Percentiles rank a stretch among this genome's conserved stretches.
phyloP scores from a whole-genome alignment of 139 green algal genomes.

The Choricystis sp. region DNA sequence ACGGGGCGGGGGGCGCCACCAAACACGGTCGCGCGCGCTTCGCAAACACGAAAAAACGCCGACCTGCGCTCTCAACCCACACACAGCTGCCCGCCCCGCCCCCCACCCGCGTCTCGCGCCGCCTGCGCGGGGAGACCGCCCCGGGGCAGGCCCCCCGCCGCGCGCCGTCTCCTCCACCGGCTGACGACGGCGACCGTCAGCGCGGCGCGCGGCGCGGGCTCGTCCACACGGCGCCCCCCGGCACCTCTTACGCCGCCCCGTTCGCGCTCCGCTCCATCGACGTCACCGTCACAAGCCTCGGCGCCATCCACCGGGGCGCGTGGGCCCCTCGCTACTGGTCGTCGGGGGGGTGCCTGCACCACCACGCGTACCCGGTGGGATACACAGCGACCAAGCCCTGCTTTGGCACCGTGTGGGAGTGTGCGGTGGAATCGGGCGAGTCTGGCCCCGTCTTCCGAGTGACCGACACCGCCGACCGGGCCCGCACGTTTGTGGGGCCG shows the following conservation, averaged over 20 bases:
- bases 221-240: no score
- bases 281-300: slow-evolving; percentile 9
- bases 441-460: slow-evolving; percentile 22
- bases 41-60: no score
- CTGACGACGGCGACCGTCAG: neutral
- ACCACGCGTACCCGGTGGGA: slow-evolving; percentile 34
- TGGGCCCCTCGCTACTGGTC: slow-evolving; percentile 32
- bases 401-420: slow-evolving; percentile 23
- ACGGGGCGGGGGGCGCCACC: no score
- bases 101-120: slow-evolving; percentile 5
- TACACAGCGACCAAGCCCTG: slow-evolving; percentile 24
- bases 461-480: slow-evolving; percentile 7
- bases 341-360: slow-evolving; percentile 23
- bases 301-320: slow-evolving; percentile 14
- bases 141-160: neutral
- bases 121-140: slow-evolving; percentile 2
- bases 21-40: no score
- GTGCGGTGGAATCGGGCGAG: slow-evolving; percentile 16
- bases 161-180: neutral
- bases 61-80: no score
- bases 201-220: neutral
- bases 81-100: no score
- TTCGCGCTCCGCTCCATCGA: slow-evolving; percentile 22
- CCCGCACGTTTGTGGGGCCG: slow-evolving; percentile 12
- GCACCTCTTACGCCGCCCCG: slow-evolving; percentile 7